A percentile compares a stretch with the other conserved stretches of the same genome.
Conservation (phyloP, 257 asterid species). For the Mitragyna speciosa region DNA sequence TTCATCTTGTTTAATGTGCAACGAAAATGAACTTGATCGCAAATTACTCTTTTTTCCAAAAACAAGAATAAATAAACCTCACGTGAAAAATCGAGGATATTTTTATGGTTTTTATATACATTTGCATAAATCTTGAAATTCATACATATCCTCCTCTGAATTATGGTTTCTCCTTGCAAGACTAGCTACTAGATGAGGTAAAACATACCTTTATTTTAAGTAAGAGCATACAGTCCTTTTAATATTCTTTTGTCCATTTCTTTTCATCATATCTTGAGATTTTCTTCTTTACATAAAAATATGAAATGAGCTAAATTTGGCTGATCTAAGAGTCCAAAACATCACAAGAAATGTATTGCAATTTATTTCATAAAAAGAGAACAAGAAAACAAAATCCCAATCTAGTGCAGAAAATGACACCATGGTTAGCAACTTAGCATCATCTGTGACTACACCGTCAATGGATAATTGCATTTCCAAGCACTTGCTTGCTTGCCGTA, state of each 20-base stretch:
- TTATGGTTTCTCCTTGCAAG: too few species aligned
- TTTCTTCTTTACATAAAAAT: not conserved
- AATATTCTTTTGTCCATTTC: too few species aligned
- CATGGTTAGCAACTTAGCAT: not conserved
- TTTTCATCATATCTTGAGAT: too few species aligned
- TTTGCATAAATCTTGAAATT: not conserved
- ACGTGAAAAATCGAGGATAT: not conserved
- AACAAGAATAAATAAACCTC: not conserved
- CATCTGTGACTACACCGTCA: conserved; percentile 8
- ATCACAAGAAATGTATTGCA: not conserved
- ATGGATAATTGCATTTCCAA: conserved; percentile 8
- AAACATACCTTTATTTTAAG: too few species aligned
- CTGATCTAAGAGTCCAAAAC: too few species aligned
- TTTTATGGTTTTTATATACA: not conserved
- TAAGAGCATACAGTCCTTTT: too few species aligned
- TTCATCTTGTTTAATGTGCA: not conserved
- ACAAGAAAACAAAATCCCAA: not conserved
- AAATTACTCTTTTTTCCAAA: not conserved
- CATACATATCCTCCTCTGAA: too few species aligned
- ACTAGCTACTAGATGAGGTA: too few species aligned
- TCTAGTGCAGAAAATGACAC: not conserved
- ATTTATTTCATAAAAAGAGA: not conserved
- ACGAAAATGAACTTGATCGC: not conserved
- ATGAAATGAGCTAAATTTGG: too few species aligned
- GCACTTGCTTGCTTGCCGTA: conserved; percentile 37